phyloP scores from a whole-genome alignment of 352 stramenopile genomes.

The Globisporangium nagaii region DNA sequence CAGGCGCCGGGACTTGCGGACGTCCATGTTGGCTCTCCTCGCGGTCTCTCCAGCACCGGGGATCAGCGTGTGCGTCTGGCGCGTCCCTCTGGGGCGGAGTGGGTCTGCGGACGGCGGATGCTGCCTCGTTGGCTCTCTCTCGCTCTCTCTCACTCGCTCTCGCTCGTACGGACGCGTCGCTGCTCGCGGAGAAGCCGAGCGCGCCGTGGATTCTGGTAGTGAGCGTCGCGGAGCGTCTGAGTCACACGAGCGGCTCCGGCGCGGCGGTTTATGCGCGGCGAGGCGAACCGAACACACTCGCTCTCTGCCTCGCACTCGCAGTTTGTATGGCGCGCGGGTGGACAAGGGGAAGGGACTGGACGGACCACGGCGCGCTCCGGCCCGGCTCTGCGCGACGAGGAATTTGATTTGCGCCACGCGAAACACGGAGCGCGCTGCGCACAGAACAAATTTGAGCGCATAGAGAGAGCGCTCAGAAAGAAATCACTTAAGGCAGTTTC shows the following conservation, averaged over 20 bases:
- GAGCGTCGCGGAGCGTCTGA: background rate
- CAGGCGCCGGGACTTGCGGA: conserved; percentile 8
- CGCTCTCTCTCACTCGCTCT: no score
- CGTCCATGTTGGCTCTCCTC: conserved; percentile 8
- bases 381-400: no score
- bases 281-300: conserved; percentile 2
- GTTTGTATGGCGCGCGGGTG: background rate
- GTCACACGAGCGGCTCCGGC: background rate
- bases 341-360: background rate
- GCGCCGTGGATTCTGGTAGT: no score
- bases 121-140: background rate
- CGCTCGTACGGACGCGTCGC: conserved; percentile 1
- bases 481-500: no score
- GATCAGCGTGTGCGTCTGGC: no score
- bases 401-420: background rate
- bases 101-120: conserved; percentile 1
- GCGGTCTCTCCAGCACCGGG: no score
- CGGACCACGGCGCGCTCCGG: background rate
- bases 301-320: background rate
- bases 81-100: background rate
- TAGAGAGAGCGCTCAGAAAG: no score
- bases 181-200: no score
- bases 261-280: background rate
- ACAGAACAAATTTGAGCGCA: no score
- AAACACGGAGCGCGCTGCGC: no score